A percentile compares a stretch with the other conserved stretches of the same genome.
Conservation (phyloP, 1,139 yeast species). For the Suzukiozyma palmioleophila region DNA sequence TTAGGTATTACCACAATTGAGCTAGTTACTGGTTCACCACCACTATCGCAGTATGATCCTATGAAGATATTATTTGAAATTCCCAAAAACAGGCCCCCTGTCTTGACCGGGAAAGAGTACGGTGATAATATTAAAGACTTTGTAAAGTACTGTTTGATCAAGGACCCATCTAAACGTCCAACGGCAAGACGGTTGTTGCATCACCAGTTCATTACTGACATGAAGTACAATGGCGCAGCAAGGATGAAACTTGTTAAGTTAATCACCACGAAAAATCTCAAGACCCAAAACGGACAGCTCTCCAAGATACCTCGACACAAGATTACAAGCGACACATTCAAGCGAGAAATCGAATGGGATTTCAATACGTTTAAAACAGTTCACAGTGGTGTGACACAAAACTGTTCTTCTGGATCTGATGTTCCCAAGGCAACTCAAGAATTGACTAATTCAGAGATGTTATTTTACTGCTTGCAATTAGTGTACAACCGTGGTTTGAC, state of each 20-base stretch:
- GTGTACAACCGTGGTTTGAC: slow-evolving; percentile 48
- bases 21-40: slow-evolving; percentile 68
- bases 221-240: slow-evolving; percentile 4
- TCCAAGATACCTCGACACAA: not conserved
- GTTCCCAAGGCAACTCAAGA: not conserved
- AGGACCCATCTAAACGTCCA: slow-evolving; percentile 54
- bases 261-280: not conserved
- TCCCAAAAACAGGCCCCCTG: slow-evolving; percentile 67
- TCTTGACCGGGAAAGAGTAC: slow-evolving; percentile 40
- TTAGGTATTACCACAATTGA: slow-evolving; percentile 81
- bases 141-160: slow-evolving; percentile 53
- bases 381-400: slow-evolving; percentile 3
- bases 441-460: slow-evolving; percentile 9
- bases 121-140: slow-evolving; percentile 56
- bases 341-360: slow-evolving; percentile 16
- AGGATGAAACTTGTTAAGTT: not conserved
- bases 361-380: slow-evolving; percentile 13
- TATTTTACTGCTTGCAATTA: slow-evolving; percentile 23
- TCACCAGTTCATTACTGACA: slow-evolving; percentile 39
- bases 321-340: not conserved
- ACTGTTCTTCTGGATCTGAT: not conserved
- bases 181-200: slow-evolving; percentile 40
- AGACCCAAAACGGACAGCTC: not conserved
- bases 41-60: slow-evolving; percentile 65
- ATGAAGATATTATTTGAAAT: slow-evolving; percentile 70